Evolutionary conservation across 2,329 filamentous ascomycete species (phyloP).

Genomic region (Mariannaea sp.): DNA sequence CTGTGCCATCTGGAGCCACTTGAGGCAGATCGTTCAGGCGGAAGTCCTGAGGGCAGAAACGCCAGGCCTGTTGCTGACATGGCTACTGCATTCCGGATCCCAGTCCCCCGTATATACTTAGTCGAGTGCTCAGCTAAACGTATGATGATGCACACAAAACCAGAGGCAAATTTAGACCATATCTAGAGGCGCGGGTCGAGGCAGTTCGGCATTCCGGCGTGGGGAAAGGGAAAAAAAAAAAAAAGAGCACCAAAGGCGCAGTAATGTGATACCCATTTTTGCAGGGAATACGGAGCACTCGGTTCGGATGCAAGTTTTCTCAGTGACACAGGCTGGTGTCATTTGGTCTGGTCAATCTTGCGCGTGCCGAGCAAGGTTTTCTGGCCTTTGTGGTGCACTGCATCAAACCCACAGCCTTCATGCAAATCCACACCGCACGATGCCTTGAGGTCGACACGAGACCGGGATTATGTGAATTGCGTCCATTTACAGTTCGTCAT

Average conservation of each 20-base stretch:
- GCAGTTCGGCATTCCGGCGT: conserved; percentile 17
- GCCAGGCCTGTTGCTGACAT: conserved; percentile 26
- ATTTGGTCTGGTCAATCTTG: conserved; percentile 11
- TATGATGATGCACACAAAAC: conserved; percentile 12
- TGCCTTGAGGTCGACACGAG: conserved; percentile 5
- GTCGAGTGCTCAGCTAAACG: conserved; percentile 26
- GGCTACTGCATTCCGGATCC: conserved; percentile 25
- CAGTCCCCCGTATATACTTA: too few relatives aligned
- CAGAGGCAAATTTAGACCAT: conserved; percentile 4
- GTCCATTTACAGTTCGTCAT: conserved; percentile 7
- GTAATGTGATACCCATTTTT: conserved; percentile 15
- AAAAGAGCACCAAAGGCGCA: conserved; percentile 24
- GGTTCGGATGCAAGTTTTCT: conserved; percentile 16
- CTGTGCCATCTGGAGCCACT: conserved; percentile 16
- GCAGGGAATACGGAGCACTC: conserved; percentile 11
- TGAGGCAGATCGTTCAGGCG: conserved; percentile 17
- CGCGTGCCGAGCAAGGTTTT: conserved; percentile 12
- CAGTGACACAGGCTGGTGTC: conserved; percentile 8
- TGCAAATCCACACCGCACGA: conserved; percentile 19
- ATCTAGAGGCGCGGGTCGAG: conserved; percentile 13
- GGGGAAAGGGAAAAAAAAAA: too few relatives aligned
- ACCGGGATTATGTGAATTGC: conserved; percentile 7
- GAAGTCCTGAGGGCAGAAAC: conserved; percentile 11
- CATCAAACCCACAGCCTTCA: conserved; percentile 16
- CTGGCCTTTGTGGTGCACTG: conserved; percentile 15